These are phyloP conservation scores for Exutisphaerella laricina DNA, from an alignment of 2,329 filamentous ascomycete species.

Conservation along the genomic window DNA sequence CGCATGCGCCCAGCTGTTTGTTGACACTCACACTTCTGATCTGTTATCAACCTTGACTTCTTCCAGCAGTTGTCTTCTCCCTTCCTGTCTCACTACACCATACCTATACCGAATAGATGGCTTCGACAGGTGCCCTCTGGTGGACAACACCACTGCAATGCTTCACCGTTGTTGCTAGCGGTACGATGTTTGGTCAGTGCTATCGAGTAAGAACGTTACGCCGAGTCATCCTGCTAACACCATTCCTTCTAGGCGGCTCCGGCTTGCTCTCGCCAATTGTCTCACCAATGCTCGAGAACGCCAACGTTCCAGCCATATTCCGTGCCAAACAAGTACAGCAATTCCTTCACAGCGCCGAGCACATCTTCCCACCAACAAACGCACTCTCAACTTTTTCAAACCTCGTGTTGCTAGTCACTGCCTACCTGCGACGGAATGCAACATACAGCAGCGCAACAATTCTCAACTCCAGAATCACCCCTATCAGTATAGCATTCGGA, in stretches of 20 bases:
- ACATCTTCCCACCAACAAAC: slow-evolving; percentile 31
- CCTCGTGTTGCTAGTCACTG: slow-evolving; percentile 24
- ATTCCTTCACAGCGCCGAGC: slow-evolving; percentile 29
- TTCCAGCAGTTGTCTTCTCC: background rate
- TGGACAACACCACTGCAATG: slow-evolving; percentile 29
- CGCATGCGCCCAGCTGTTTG: background rate
- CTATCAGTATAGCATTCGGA: slow-evolving; percentile 19
- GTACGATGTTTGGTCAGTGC: slow-evolving; percentile 29
- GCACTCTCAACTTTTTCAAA: slow-evolving; percentile 28
- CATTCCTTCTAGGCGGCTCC: slow-evolving; percentile 29
- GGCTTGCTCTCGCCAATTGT: slow-evolving; percentile 30
- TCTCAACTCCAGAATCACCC: slow-evolving; percentile 13
- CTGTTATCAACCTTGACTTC: background rate
- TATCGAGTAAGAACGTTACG: no score
- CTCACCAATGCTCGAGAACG: slow-evolving; percentile 27
- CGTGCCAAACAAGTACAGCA: slow-evolving; percentile 24
- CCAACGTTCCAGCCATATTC: slow-evolving; percentile 24
- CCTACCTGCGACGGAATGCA: slow-evolving; percentile 24
- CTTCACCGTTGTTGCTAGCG: slow-evolving; percentile 26
- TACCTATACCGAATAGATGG: slow-evolving; percentile 13
- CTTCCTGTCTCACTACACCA: background rate
- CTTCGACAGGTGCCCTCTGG: slow-evolving; percentile 20
- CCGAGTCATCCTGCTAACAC: no score
- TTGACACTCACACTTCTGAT: background rate
- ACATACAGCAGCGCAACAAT: slow-evolving; percentile 18